Evolutionary conservation across 768 basidiomycete species (phyloP), one percentile per base, ranked within the genome.

Genomic region (Xerocomellus amylosporus): DNA sequence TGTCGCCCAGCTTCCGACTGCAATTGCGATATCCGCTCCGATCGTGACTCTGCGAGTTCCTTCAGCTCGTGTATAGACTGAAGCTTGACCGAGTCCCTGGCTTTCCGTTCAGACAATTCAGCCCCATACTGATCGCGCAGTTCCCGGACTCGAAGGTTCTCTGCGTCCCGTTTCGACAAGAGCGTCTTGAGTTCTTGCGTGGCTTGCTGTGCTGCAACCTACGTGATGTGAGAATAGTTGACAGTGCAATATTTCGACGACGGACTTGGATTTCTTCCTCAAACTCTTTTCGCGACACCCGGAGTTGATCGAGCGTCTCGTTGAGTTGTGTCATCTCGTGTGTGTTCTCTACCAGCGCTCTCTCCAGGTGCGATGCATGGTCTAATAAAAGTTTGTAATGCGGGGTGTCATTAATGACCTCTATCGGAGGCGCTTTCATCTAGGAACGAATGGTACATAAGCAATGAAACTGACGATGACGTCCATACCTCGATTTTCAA

Each of bases 1-100:
- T 88, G 76, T 22, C 93, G 79, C 39, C 74, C 77, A 12, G 88
- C 73, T 68, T 98, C 93, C 2, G 87, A 87, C 56, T 83, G 75
- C 24, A 96, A 67, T 28, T 83, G 80, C 13, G 68, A 66, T 41
- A 98, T 85, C 37, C 93, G 87, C 55, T 88, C 89, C 84, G 76
- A 74, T 60, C 86, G 83, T 8, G 84, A 80, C 49, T 86, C 83
- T 7, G 82, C 80, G 28, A 94, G 71, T 4, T 73, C 72, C 65
- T 86, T 85, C 47, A 84, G 77, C 66, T 94, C 87, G 49, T 86
- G 79, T 9, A 79, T 62, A 12, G 85, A 83, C 8, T 80, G 73
- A 31, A 79, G 60, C 66, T 84, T 88, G 46, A 81, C 73, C 45
- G 65, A 63, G 31, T 90, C 88, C 60, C 80, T 83, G 24, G 81